phyloP scores from a whole-genome alignment of 129 eudicot species.

The Arctium minus region DNA sequence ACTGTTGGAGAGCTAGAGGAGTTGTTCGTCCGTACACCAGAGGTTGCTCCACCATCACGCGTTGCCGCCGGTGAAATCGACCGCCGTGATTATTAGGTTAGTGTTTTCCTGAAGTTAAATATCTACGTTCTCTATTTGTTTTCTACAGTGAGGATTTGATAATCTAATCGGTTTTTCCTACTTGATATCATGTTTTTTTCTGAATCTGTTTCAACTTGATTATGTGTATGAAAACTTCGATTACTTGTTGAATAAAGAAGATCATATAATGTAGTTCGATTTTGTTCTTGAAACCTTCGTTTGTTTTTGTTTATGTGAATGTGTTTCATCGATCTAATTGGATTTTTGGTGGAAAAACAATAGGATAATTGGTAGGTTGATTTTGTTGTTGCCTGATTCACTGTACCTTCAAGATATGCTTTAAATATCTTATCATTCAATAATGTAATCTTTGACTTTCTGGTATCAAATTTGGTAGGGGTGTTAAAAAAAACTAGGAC shows the following conservation, averaged over 20 bases:
- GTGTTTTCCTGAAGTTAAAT: background rate
- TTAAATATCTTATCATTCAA: background rate
- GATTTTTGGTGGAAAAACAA: background rate
- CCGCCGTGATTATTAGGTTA: background rate
- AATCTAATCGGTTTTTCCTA: background rate
- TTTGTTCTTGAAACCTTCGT: background rate
- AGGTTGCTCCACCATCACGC: conserved; percentile 80
- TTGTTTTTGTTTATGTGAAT: background rate
- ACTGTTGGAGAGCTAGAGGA: conserved; percentile 62
- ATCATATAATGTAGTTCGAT: background rate
- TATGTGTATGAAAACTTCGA: background rate
- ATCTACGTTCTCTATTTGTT: background rate
- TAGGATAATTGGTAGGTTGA: background rate
- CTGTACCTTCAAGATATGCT: background rate
- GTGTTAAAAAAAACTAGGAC: too few relatives aligned
- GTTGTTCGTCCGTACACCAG: conserved; percentile 66
- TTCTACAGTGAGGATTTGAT: background rate
- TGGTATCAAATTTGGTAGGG: too few relatives aligned
- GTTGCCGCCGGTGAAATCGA: conserved; percentile 59
- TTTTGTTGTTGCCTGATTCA: background rate
- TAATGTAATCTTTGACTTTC: too few relatives aligned
- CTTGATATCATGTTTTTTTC: background rate
- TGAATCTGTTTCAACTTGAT: background rate
- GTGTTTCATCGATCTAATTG: background rate
- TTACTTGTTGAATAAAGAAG: background rate